Conservation (phyloP, 1,284 basidiomycete genomes). For the Rhodofomes roseus region DNA sequence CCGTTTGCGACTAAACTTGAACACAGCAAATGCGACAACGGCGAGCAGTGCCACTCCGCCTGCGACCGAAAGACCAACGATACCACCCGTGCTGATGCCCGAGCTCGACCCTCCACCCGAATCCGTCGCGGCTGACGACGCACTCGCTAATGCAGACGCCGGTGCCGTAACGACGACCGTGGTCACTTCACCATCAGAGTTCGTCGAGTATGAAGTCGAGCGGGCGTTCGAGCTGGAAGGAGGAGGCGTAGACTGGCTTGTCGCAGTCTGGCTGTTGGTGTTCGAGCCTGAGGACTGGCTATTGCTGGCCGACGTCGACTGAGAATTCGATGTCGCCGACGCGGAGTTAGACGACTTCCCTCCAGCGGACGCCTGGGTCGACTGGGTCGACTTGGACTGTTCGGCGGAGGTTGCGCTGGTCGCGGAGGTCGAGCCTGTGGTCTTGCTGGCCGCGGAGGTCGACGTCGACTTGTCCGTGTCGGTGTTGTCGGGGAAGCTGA, state of each 20-base stretch:
- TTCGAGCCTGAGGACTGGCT: neutral
- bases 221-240: neutral
- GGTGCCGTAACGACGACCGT: neutral
- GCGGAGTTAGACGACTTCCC: neutral
- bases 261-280: neutral
- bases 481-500: neutral
- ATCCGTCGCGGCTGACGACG: neutral
- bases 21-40: conserved; percentile 68
- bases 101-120: neutral
- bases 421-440: neutral
- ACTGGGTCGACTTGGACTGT: neutral
- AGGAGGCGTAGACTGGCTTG: neutral
- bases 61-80: conserved; percentile 74
- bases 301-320: neutral
- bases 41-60: conserved; percentile 70
- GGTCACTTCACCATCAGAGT: neutral
- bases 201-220: conserved; percentile 5
- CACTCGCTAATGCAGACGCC: neutral
- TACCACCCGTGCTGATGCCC: conserved; percentile 60
- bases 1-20: conserved; percentile 80
- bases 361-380: neutral
- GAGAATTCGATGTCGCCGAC: neutral
- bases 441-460: neutral
- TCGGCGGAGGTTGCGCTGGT: neutral
- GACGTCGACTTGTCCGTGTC: neutral